These are phyloP conservation scores for Panaeolus papilionaceus DNA, from an alignment of 768 basidiomycete genomes.

Conservation along the genomic window DNA sequence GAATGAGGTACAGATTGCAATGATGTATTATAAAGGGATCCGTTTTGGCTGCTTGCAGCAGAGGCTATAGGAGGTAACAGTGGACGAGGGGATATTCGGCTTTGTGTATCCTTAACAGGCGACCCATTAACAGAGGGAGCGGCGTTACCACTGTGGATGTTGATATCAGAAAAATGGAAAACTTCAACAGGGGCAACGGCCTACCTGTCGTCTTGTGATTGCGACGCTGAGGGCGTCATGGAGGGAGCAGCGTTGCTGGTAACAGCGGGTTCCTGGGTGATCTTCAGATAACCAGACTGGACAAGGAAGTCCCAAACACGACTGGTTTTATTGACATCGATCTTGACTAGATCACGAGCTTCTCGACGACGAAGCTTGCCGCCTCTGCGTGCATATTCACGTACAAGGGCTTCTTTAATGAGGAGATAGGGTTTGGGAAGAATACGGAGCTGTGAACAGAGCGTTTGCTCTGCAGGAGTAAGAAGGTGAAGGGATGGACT, in stretches of 20 bases:
- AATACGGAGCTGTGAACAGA: slow-evolving; percentile 90
- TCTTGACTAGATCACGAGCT: slow-evolving; percentile 88
- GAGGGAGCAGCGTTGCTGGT: slow-evolving; percentile 47
- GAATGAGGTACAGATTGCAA: slow-evolving; percentile 39
- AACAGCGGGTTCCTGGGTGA: slow-evolving; percentile 56
- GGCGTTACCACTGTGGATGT: slow-evolving; percentile 18
- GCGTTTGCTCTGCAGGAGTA: slow-evolving; percentile 82
- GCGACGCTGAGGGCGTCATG: slow-evolving; percentile 36
- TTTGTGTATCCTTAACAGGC: slow-evolving; percentile 40
- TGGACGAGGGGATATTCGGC: slow-evolving; percentile 36
- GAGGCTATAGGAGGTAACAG: slow-evolving; percentile 36
- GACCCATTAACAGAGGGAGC: slow-evolving; percentile 39
- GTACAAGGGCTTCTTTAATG: slow-evolving; percentile 93
- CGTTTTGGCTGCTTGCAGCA: slow-evolving; percentile 43
- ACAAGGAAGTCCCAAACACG: slow-evolving; percentile 94
- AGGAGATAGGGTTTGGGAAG: slow-evolving; percentile 94
- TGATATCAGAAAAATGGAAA: background rate
- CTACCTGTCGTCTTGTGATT: slow-evolving; percentile 44
- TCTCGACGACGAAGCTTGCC: slow-evolving; percentile 89
- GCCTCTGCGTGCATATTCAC: slow-evolving; percentile 89
- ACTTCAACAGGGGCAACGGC: slow-evolving; percentile 21
- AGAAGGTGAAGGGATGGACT: slow-evolving; percentile 91
- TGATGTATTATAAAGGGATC: slow-evolving; percentile 43
- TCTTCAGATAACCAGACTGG: slow-evolving; percentile 81
- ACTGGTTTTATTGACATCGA: slow-evolving; percentile 93